Conservation (phyloP, 164 flowering plant genomes). For the Paratinospora sagittata region DNA sequence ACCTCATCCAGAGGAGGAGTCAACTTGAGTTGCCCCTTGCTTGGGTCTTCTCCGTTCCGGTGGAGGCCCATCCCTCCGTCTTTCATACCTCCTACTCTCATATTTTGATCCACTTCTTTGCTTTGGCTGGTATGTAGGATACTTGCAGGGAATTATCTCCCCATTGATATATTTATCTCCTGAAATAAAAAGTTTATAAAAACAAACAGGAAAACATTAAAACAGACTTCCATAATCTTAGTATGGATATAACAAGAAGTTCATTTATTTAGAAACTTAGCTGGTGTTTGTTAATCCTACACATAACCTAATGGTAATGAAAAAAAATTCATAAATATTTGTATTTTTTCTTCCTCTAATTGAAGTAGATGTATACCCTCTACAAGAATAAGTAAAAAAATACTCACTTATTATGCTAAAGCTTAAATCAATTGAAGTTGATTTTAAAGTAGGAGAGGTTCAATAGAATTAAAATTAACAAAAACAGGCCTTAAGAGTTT, state of each 20-base stretch:
- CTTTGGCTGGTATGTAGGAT: slow-evolving; percentile 92
- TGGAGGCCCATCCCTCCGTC: slow-evolving; percentile 77
- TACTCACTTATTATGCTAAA: too few species aligned
- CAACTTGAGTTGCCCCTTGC: slow-evolving; percentile 37
- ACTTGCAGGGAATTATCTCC: slow-evolving; percentile 90
- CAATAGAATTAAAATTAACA: too few species aligned
- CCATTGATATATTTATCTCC: slow-evolving; percentile 94
- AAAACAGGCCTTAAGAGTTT: not conserved
- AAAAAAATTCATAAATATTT: too few species aligned
- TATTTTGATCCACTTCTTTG: slow-evolving; percentile 50
- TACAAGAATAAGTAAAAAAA: too few species aligned
- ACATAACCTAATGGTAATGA: too few species aligned
- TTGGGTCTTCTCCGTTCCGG: slow-evolving; percentile 44
- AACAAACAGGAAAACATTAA: not conserved
- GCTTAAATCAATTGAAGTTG: too few species aligned
- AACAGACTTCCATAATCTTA: not conserved
- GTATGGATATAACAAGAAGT: not conserved
- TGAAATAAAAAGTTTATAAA: slow-evolving; percentile 15
- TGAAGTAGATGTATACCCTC: too few species aligned
- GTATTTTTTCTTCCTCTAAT: too few species aligned
- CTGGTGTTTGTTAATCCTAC: too few species aligned
- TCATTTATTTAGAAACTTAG: not conserved
- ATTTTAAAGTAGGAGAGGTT: too few species aligned
- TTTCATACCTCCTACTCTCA: slow-evolving; percentile 67
- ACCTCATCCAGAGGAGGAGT: slow-evolving; percentile 43